phyloP scores from a whole-genome alignment of 2,329 filamentous ascomycete genomes.

The Talaromyces sp. region DNA sequence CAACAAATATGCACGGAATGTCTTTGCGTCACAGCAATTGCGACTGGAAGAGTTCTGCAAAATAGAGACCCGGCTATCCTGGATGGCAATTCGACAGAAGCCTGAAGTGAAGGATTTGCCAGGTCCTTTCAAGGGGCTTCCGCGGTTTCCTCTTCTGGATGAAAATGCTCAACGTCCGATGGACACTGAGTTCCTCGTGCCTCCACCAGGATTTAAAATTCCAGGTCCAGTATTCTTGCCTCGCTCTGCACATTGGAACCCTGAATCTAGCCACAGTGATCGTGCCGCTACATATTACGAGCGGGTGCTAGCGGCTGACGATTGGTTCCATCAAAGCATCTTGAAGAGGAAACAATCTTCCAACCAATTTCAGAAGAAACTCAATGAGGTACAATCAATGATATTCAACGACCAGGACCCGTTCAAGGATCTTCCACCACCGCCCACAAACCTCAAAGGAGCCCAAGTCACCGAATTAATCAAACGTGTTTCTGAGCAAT shows the following conservation, averaged over 20 bases:
- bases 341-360: not conserved
- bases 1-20: constrained; percentile 14
- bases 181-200: not conserved
- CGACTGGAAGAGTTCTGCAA: constrained; percentile 5
- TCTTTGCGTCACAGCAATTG: constrained; percentile 8
- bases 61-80: not conserved
- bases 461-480: not conserved
- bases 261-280: not conserved
- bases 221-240: not conserved
- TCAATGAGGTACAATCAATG: not conserved
- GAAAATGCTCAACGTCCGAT: not conserved
- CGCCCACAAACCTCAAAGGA: not conserved
- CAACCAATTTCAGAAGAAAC: not conserved
- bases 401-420: not conserved
- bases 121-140: constrained; percentile 9
- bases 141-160: not conserved
- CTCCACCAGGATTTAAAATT: constrained; percentile 11
- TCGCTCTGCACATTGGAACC: not conserved
- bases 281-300: constrained; percentile 10
- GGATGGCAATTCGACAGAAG: not conserved
- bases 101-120: not conserved
- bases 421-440: not conserved
- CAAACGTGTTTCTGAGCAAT: not conserved
- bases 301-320: constrained; percentile 8
- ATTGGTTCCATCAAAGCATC: constrained; percentile 17